phyloP scores from a whole-genome alignment of 371 early-diverging fungal species.

The Coemansia sp. region DNA sequence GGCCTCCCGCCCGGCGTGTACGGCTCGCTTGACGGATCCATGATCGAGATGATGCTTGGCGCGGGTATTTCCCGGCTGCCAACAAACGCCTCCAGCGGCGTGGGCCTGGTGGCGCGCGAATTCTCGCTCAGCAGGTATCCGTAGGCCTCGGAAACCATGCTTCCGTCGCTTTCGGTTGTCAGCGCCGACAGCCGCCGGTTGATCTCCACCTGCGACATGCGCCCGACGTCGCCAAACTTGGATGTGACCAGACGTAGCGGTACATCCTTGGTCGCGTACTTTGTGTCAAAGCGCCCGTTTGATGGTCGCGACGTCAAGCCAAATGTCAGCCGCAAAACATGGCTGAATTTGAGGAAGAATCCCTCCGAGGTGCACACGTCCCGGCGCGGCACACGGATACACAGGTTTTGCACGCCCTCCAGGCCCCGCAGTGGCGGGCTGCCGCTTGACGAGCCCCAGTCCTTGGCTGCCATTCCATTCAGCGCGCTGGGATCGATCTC shows the following conservation, averaged over 20 bases:
- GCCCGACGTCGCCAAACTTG: constrained; percentile 48
- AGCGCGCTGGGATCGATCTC: constrained; percentile 33
- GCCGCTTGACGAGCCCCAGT: constrained; percentile 25
- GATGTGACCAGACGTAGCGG: constrained; percentile 45
- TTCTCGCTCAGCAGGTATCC: constrained; percentile 44
- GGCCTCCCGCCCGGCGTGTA: constrained; percentile 5
- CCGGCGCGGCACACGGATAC: constrained; percentile 43
- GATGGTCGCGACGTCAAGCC: constrained; percentile 38
- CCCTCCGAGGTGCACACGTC: constrained; percentile 48
- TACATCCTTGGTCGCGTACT: constrained; percentile 42
- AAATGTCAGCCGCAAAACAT: constrained; percentile 46
- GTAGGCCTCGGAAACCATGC: constrained; percentile 40
- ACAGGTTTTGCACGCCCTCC: constrained; percentile 38
- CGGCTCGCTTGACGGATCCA: not conserved
- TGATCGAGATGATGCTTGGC: constrained; percentile 19
- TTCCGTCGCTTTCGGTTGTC: constrained; percentile 40
- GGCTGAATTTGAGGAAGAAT: constrained; percentile 30
- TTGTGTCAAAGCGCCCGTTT: constrained; percentile 27
- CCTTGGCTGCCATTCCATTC: constrained; percentile 10
- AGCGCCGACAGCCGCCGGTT: constrained; percentile 44
- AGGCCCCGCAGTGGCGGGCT: constrained; percentile 24
- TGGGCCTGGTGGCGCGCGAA: constrained; percentile 26
- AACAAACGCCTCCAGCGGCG: constrained; percentile 24
- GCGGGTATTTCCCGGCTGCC: constrained; percentile 19
- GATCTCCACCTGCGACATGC: constrained; percentile 46